Base-by-base conservation (phyloP, 2,329 filamentous ascomycete species). In the Penicillium occitanis region DNA sequence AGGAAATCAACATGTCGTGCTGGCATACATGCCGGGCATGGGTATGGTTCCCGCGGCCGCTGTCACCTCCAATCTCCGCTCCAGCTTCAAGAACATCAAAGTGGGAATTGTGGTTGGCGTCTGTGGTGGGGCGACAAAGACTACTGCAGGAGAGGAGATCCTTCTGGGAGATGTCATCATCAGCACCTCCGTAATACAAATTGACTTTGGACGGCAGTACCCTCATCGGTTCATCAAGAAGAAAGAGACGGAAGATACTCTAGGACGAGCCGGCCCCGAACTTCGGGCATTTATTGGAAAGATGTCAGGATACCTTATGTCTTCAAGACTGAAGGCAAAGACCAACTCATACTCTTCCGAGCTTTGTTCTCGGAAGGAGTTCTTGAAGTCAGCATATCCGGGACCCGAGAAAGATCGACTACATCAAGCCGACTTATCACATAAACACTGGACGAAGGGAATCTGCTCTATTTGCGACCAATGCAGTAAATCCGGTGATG, bases 101-200 rank as follows among this genome's bases (percentile, higher is more conserved):
- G 61, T 72, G 1, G 68, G 57, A 1, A 25, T 73, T 3, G 25
- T 72, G 1, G 69, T 72, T 14, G 72, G 72, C 11, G 48, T 71
- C 11, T 71, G 70, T 28, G 71, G 68, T 0, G 71, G 69, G 0
- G 67, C 64, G 1, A 67, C 70, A 30, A 55, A 17, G 11, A n/a
- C 57, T 2, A 30, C 19, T 5, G 44, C 13, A 13, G 42, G 46
- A 1, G 14, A 46, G 5, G 66, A 71, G 11, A 68, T 74, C 8
- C 67, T 68, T 10, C 60, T 75, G 0, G 73, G 74, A 0, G 73
- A 75, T 67, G 70, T 74, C 4, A 68, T 74, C 22, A 61, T 75
- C n/a, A 74, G 73, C 66, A 63, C 66, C 46, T 63, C 64, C 0
- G 65, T 73, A 2, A 63, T 73, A 5, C 67, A 71, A 51, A 71